phyloP scores from a whole-genome alignment of 495 filamentous ascomycete genomes.

The Hypoxylon cercidicola region DNA sequence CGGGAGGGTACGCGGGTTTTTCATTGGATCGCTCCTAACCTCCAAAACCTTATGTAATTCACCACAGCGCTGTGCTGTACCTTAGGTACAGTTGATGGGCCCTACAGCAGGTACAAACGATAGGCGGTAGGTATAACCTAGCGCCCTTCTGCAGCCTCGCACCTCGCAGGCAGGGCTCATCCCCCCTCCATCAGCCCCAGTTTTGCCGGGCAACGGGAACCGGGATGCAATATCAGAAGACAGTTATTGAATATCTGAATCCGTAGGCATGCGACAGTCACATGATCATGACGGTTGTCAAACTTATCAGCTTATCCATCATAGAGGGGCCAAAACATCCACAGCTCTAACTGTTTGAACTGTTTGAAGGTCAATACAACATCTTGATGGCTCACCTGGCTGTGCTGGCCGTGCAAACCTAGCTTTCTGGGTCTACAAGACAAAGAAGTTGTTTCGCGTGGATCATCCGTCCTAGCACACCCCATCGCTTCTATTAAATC shows the following conservation, averaged over 20 bases:
- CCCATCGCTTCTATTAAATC: too few species aligned
- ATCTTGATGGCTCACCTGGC: slow-evolving; percentile 22
- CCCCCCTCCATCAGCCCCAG: slow-evolving; percentile 36
- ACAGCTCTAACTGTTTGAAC: neutral
- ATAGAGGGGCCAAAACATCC: neutral
- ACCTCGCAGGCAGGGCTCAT: too few species aligned
- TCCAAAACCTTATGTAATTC: slow-evolving; percentile 1
- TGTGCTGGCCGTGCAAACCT: too few species aligned
- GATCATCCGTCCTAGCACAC: too few species aligned
- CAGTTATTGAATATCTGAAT: neutral
- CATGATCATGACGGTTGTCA: slow-evolving; percentile 12
- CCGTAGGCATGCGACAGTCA: slow-evolving; percentile 8
- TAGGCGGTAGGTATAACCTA: neutral
- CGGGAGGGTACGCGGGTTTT: neutral
- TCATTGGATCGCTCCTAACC: slow-evolving; percentile 16
- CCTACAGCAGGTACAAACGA: too few species aligned
- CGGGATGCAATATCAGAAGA: neutral
- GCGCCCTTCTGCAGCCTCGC: neutral
- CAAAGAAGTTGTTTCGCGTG: too few species aligned
- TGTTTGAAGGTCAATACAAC: slow-evolving; percentile 4
- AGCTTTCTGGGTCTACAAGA: too few species aligned
- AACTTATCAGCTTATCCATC: too few species aligned
- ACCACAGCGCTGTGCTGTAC: too few species aligned
- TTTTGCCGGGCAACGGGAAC: slow-evolving; percentile 31
- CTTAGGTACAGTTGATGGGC: too few species aligned